Base-by-base conservation (phyloP, 2,329 filamentous ascomycete species). In the Dothiorella sarmentorum region DNA sequence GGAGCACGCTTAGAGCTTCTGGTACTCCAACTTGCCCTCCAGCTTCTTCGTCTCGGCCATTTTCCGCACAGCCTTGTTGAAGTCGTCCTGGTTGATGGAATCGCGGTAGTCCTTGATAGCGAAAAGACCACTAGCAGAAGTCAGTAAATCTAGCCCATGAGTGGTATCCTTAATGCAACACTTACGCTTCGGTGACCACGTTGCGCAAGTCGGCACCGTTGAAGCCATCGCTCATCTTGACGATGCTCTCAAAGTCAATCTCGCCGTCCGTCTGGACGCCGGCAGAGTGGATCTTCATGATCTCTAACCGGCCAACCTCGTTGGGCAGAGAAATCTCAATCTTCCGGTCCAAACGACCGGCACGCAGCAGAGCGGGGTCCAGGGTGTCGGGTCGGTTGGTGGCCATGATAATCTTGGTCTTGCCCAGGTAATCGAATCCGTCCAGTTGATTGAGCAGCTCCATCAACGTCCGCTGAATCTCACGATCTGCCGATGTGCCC, bases 361-460 rank as follows among this genome's bases (percentile, higher is more conserved):
- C 93, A 78, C 93, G 87, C 58, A 99, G 82, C 68, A 99, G 80
- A 1, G 93, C 93, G 31, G 93, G 93, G 71, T 99, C 93, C 49
- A 99, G 85, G 0, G 93, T 97, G 74, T 97, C 93, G 13, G 93
- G 94, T 77, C 94, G 84, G 81, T 99, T 99, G 61, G 94, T 97
- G 35, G 92, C 94, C 95, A 99, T 99, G 79, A 99, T 99, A 73
- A 99, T 99, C 82, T 99, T 99, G 58, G 94, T 99, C 82, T 99
- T 97, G 67, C 95, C 94, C 35, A 99, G 83, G 78, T 99, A 99
- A 78, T 99, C 94, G 80, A 99, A 99, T 66, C 95, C 94, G 73
- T 99, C 94, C 56, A 99, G 85, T 76, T 99, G 94, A 77, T 99
- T 99, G 63, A 99, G 87, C 58, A 99, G 83, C 76, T 99, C 94